Conservation (phyloP, 2,329 filamentous ascomycete genomes). For the Colletotrichum viniferum region DNA sequence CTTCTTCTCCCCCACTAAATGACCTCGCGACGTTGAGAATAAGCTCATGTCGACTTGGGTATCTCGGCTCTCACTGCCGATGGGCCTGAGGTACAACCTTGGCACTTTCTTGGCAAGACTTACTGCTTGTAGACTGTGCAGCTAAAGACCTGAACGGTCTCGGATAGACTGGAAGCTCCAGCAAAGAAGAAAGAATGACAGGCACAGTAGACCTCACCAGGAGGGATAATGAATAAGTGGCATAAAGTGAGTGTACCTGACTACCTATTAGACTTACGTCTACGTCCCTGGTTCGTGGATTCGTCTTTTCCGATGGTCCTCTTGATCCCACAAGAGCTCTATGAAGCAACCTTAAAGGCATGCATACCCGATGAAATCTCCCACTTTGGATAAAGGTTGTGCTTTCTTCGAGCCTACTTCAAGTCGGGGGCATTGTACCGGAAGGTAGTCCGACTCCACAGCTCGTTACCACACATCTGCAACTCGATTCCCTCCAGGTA, state of each 20-base stretch:
- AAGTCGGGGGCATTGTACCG: not conserved
- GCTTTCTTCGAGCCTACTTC: not conserved
- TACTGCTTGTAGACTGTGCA: not conserved
- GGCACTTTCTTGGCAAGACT: not conserved
- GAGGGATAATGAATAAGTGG: accelerated
- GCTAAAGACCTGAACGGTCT: accelerated
- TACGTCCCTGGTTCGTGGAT: not conserved
- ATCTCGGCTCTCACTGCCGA: not conserved
- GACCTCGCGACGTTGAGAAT: not conserved
- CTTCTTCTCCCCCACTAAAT: accelerated
- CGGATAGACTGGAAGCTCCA: not conserved
- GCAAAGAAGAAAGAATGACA: accelerated
- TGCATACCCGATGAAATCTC: not conserved
- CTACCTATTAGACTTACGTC: not conserved
- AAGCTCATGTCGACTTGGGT: not conserved
- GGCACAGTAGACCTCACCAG: not conserved
- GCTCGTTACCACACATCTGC: slow-evolving; percentile 18
- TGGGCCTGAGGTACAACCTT: not conserved
- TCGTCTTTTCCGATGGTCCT: not conserved
- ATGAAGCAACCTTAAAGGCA: not conserved
- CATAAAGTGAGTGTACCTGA: not conserved
- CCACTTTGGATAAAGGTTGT: not conserved
- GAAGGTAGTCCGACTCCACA: slow-evolving; percentile 15
- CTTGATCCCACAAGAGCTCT: not conserved
- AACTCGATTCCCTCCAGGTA: slow-evolving; percentile 10